A percentile compares a stretch with the other conserved stretches of the same genome.
Conservation (phyloP, 2,329 filamentous ascomycete genomes). For the Fusarium sp. region DNA sequence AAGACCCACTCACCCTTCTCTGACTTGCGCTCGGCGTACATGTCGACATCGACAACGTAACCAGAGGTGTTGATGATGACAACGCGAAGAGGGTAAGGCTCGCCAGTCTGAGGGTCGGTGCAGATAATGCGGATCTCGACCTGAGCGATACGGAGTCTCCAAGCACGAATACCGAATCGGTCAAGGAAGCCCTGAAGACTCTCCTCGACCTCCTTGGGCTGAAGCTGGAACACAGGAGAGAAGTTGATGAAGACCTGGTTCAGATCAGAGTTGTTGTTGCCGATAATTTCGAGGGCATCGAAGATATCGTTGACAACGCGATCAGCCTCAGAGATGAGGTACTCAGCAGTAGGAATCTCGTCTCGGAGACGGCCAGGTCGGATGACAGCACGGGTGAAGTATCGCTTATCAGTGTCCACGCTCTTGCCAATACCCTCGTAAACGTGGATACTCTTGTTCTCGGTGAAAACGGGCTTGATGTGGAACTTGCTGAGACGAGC, state of each 20-base stretch:
- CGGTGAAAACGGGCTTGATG: conserved; percentile 97
- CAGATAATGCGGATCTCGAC: conserved; percentile 99
- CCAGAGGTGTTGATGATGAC: conserved; percentile 98
- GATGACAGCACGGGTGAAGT: conserved; percentile 97
- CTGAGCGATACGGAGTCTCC: conserved; percentile 95
- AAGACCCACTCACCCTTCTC: conserved; percentile 99
- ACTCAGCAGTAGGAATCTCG: conserved; percentile 98
- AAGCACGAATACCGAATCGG: conserved; percentile 92
- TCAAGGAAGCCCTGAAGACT: conserved; percentile 95
- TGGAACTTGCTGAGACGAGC: conserved; percentile 94
- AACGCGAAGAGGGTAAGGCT: conserved; percentile 90
- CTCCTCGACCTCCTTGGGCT: conserved; percentile 89
- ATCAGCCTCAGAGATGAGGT: conserved; percentile 96
- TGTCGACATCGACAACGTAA: conserved; percentile 96
- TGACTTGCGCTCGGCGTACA: conserved; percentile 97
- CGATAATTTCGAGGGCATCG: conserved; percentile 96
- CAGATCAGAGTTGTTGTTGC: conserved; percentile 98
- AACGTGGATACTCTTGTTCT: conserved; percentile 99
- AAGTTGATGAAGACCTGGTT: conserved; percentile 99
- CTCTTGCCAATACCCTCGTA: conserved; percentile 97
- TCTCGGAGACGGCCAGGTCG: conserved; percentile 93
- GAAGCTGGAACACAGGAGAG: conserved; percentile 92
- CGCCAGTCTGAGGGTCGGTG: conserved; percentile 85
- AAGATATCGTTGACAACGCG: conserved; percentile 97
- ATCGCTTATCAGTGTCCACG: conserved; percentile 95